Conservation (phyloP, 371 early-diverging fungal genomes). For the Mortierella sp. region DNA sequence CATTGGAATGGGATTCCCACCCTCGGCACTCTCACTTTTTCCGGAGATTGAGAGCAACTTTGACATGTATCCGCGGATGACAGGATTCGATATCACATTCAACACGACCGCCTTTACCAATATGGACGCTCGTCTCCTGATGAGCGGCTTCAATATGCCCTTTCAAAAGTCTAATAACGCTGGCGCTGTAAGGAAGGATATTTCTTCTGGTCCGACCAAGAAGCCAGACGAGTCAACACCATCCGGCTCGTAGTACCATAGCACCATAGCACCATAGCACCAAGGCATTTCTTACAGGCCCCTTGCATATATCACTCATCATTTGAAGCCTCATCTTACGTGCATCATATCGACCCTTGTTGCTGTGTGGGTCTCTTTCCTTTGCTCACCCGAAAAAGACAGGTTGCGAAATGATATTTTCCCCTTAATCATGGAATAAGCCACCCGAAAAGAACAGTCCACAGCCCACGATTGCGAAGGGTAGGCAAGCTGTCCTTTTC, state of each 20-base stretch:
- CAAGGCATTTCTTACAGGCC: not conserved
- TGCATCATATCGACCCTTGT: not conserved
- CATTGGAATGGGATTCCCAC: slow-evolving; percentile 87
- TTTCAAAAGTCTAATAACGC: slow-evolving; percentile 63
- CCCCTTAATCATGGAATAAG: slow-evolving; percentile 11
- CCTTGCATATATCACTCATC: not conserved
- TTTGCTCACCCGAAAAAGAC: not conserved
- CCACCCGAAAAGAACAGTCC: slow-evolving; percentile 12
- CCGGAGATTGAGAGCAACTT: slow-evolving; percentile 97
- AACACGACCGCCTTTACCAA: slow-evolving; percentile 89
- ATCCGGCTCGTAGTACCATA: not conserved
- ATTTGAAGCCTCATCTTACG: not conserved
- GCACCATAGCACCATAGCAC: not conserved
- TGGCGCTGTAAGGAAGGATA: slow-evolving; percentile 16
- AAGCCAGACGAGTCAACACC: not conserved
- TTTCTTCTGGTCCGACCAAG: not conserved
- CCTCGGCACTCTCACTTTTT: slow-evolving; percentile 90
- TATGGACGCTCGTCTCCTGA: slow-evolving; percentile 85
- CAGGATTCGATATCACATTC: slow-evolving; percentile 89
- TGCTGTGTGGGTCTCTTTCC: no score
- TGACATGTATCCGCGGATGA: slow-evolving; percentile 92
- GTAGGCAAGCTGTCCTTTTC: not conserved
- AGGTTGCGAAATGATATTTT: not conserved
- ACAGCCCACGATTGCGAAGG: not conserved
- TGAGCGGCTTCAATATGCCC: slow-evolving; percentile 94